phyloP scores from a whole-genome alignment of 2,329 filamentous ascomycete genomes.

The Xylaria sp. region DNA sequence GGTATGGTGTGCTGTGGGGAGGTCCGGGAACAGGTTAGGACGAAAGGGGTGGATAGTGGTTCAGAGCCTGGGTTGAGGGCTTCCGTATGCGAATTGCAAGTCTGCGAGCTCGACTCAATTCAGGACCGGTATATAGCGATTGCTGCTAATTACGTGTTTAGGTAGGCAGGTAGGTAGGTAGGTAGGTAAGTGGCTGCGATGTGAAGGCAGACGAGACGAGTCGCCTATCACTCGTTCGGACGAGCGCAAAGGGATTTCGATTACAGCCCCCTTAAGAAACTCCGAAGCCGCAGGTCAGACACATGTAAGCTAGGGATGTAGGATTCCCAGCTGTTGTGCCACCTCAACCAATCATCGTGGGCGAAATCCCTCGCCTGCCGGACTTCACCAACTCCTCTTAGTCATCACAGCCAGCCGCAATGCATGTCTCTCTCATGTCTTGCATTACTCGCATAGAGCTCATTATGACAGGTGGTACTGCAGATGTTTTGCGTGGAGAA shows the following conservation, averaged over 20 bases:
- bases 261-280: constrained; percentile 5
- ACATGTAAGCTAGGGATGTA: constrained; percentile 5
- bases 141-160: too few species aligned
- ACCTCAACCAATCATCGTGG: constrained; percentile 6
- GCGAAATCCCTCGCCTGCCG: not conserved
- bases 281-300: constrained; percentile 9
- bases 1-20: not conserved
- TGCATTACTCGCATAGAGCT: too few species aligned
- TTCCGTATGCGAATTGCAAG: not conserved
- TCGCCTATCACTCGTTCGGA: not conserved
- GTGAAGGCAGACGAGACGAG: not conserved
- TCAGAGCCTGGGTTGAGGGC: not conserved
- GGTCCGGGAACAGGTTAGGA: not conserved
- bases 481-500: too few species aligned
- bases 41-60: too few species aligned
- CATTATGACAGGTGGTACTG: too few species aligned
- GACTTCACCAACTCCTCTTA: constrained; percentile 19
- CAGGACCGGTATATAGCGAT: too few species aligned
- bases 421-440: not conserved
- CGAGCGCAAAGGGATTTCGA: not conserved
- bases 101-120: too few species aligned
- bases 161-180: too few species aligned
- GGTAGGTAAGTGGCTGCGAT: too few species aligned
- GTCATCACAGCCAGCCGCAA: not conserved
- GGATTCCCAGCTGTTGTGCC: not conserved